Evolutionary conservation across 306 rosid species (phyloP), one percentile per base, ranked within the genome.

Genomic region (Phaseolus lunatus): DNA sequence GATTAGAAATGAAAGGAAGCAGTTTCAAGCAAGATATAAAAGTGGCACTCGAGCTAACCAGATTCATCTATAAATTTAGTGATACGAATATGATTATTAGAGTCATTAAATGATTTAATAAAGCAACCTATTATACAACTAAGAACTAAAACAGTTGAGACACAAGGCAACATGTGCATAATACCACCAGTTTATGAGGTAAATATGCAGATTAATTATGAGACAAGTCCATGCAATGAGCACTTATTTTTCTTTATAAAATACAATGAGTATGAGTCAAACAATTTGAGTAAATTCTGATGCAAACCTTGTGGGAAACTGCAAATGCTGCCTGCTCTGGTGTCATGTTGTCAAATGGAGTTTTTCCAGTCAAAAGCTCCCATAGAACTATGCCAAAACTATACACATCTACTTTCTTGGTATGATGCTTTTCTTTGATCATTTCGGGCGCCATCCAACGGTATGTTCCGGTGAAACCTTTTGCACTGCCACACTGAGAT

Each of bases 371-470:
- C 77, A 95, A 80, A 78, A 95, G 90, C 89, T 95, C 99, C 99
- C 99, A 95, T 1, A 95, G 87, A 77, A 95, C 97, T 19, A 95
- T 92, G 72, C 96, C 99, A 67, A 95, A 95, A 86, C 99, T 95
- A 82, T 95, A 95, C 78, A 92, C 97, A 84, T 95, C 99, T 20
- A 93, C 94, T 79, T 95, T 95, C 81, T 92, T 95, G 0, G 99
- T 90, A 70, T 95, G 99, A 33, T 86, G 95, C 76, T 90, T 95
- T 79, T 88, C 96, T 87, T 87, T 88, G 84, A 95, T 90, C 92
- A 92, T 91, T 83, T 95, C 99, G 0, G 99, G 99, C 5, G 97
- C 99, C 99, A 95, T 95, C 99, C 99, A 95, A 7, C 99, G 94
- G 72, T 95, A 95, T 1, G 99, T 95, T 45, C 99, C 97, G 0